Percentiles rank a stretch among this genome's conserved stretches.
These are phyloP conservation scores for Mayamaea pseudoterrestris DNA, from an alignment of 108 stramenopile genomes.

Conservation along the genomic window DNA sequence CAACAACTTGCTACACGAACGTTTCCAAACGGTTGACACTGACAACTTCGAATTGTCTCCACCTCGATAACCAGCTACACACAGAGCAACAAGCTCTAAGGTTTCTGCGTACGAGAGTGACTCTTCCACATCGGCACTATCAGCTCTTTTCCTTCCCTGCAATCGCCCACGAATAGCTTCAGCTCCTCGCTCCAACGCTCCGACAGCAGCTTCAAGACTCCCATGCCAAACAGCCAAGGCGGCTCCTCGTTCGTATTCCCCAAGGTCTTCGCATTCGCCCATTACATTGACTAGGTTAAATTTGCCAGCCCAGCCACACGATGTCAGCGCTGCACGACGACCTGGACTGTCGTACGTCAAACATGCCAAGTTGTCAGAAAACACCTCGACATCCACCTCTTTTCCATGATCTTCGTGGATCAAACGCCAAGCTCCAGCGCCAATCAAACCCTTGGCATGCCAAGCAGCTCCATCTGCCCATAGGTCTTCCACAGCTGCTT, in stretches of 20 bases:
- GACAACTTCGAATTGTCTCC: slow-evolving; percentile 4
- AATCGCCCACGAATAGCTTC: neutral
- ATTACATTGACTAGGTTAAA: slow-evolving; percentile 41
- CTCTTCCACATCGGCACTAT: neutral
- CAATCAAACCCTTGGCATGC: slow-evolving; percentile 30
- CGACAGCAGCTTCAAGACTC: slow-evolving; percentile 55
- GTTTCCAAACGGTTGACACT: slow-evolving; percentile 47
- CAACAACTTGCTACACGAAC: slow-evolving; percentile 48
- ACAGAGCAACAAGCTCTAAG: slow-evolving; percentile 57
- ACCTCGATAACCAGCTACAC: slow-evolving; percentile 58
- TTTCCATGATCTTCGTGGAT: slow-evolving; percentile 15
- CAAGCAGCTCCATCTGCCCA: neutral
- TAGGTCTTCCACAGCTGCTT: slow-evolving; percentile 6
- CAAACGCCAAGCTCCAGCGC: slow-evolving; percentile 51
- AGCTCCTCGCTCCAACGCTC: slow-evolving; percentile 50
- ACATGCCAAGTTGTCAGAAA: slow-evolving; percentile 43
- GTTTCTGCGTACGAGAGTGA: slow-evolving; percentile 45
- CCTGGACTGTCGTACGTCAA: slow-evolving; percentile 45
- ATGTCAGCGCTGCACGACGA: slow-evolving; percentile 37
- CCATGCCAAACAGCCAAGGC: slow-evolving; percentile 72
- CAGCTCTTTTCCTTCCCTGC: slow-evolving; percentile 6
- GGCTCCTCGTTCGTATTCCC: slow-evolving; percentile 62
- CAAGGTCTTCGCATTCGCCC: slow-evolving; percentile 42
- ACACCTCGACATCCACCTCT: slow-evolving; percentile 15
- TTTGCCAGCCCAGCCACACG: slow-evolving; percentile 56